Evolutionary conservation across 106 monocot species (phyloP).

Genomic region (Acanthochlamys bracteata): DNA sequence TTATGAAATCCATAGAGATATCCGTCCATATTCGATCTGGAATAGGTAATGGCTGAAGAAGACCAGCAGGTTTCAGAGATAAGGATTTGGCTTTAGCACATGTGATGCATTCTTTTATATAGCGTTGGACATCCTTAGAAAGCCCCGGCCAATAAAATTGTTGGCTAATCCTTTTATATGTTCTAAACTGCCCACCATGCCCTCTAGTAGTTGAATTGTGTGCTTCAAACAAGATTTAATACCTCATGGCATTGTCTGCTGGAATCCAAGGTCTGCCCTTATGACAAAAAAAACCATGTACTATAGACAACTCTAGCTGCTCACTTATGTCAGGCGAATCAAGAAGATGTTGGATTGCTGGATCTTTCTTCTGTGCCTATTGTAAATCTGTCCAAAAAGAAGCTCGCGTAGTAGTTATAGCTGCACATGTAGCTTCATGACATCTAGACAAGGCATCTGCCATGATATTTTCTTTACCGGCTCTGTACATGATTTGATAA

Average conservation of each 20-base stretch:
- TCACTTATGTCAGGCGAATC: too few relatives aligned
- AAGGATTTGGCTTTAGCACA: neutral
- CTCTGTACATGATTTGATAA: neutral
- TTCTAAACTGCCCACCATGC: neutral
- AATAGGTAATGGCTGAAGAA: constrained; percentile 7
- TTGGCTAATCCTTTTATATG: neutral
- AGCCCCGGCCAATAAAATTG: neutral
- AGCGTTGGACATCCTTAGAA: neutral
- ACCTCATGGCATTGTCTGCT: neutral
- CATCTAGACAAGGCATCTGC: neutral
- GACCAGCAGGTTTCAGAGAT: neutral
- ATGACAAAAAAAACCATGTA: neutral
- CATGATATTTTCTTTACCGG: neutral
- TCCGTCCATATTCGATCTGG: constrained; percentile 2
- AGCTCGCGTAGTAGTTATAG: neutral
- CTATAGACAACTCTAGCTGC: too few relatives aligned
- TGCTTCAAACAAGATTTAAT: neutral
- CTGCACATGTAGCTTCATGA: neutral
- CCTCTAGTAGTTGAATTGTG: neutral
- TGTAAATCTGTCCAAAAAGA: neutral
- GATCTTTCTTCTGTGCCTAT: neutral
- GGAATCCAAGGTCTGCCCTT: neutral
- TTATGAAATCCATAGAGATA: constrained; percentile 12
- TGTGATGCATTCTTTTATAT: neutral
- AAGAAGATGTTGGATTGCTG: too few relatives aligned